Evolutionary conservation across 306 rosid species (phyloP).

Genomic region (Medicago lupulina): DNA sequence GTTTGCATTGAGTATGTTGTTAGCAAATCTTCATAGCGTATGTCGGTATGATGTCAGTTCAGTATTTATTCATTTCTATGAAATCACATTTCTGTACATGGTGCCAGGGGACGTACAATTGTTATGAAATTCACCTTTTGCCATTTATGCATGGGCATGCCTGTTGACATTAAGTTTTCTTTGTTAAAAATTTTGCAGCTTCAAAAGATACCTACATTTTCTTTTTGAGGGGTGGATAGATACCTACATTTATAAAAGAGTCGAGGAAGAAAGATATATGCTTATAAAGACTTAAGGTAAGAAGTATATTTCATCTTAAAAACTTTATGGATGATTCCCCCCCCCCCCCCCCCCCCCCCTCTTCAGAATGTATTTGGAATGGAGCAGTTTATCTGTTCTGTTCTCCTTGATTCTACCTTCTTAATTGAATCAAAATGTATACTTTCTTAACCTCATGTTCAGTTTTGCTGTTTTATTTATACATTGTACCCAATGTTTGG

Average conservation of each 20-base stretch:
- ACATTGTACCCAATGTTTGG: not conserved
- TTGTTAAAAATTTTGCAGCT: conserved; percentile 31
- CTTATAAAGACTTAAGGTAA: conserved; percentile 33
- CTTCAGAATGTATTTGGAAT: not conserved
- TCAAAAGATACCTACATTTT: conserved; percentile 27
- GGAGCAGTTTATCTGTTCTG: not conserved
- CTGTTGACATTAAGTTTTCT: conserved; percentile 23
- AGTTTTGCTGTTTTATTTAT: conserved; percentile 3
- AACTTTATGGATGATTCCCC: not conserved
- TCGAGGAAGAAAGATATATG: conserved; percentile 14
- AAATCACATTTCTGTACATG: conserved; percentile 29
- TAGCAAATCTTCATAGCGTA: conserved; percentile 26
- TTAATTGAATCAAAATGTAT: not conserved
- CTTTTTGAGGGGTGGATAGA: not conserved
- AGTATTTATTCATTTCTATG: conserved; percentile 43
- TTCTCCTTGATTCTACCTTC: conserved; percentile 3
- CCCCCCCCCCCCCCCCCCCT: not conserved
- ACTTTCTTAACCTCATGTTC: not conserved
- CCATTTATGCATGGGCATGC: conserved; percentile 15
- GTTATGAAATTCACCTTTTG: not conserved
- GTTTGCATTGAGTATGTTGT: conserved; percentile 14
- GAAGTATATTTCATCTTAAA: conserved; percentile 9
- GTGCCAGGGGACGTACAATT: conserved; percentile 11
- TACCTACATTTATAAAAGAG: conserved; percentile 25
- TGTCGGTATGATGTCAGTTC: conserved; percentile 23